Evolutionary conservation across 345 rosid genomes (phyloP).

Genomic region (Excoecaria agallocha): DNA sequence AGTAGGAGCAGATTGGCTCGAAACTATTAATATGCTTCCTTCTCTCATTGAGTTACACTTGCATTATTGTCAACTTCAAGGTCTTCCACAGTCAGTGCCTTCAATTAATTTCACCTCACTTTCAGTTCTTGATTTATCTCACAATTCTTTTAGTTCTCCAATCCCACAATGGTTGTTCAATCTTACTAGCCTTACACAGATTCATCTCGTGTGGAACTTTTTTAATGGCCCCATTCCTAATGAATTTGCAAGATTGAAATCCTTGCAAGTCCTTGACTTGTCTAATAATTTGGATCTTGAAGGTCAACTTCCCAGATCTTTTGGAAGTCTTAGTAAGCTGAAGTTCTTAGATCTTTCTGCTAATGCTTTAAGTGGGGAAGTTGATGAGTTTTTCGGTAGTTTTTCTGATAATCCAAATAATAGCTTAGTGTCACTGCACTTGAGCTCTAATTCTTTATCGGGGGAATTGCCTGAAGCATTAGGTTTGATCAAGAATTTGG

Average conservation of each 20-base stretch:
- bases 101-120: slow-evolving; percentile 41
- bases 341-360: slow-evolving; percentile 51
- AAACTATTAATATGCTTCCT: slow-evolving; percentile 31
- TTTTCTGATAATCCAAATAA: slow-evolving; percentile 28
- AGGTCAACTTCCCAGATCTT: slow-evolving; percentile 6
- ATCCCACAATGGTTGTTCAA: slow-evolving; percentile 51
- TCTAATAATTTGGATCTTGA: slow-evolving; percentile 28
- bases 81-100: slow-evolving; percentile 16
- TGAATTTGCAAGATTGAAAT: slow-evolving; percentile 7
- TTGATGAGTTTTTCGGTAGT: slow-evolving; percentile 39
- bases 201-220: slow-evolving; percentile 28
- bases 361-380: slow-evolving; percentile 37
- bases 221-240: slow-evolving; percentile 8
- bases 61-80: slow-evolving; percentile 24
- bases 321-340: slow-evolving; percentile 32
- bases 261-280: slow-evolving; percentile 22
- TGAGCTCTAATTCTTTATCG: slow-evolving; percentile 9
- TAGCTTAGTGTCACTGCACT: slow-evolving; percentile 30
- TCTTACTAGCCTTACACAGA: slow-evolving; percentile 45
- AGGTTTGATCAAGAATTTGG: slow-evolving; percentile 15
- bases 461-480: slow-evolving; percentile 23
- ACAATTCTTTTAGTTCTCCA: slow-evolving; percentile 40
- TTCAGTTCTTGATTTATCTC: slow-evolving; percentile 52
- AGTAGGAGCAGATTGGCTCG: slow-evolving; percentile 25
- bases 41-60: slow-evolving; percentile 33